Conservation (phyloP, 345 rosid genomes). For the Aurinia saxatilis region DNA sequence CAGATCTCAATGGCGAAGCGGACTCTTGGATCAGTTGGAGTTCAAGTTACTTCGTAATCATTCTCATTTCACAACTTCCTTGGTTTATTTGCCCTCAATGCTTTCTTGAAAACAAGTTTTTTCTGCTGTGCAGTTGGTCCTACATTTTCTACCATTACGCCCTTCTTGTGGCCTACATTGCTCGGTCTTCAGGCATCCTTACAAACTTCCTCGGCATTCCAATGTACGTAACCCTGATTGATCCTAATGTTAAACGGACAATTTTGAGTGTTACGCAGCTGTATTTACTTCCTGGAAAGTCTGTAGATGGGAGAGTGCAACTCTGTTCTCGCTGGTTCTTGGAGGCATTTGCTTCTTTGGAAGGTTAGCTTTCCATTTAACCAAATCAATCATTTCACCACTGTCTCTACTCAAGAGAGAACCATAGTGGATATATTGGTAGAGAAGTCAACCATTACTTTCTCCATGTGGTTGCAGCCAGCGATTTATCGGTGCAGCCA, state of each 20-base stretch:
- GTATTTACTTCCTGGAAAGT: slow-evolving; percentile 16
- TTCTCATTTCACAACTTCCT: slow-evolving; percentile 5
- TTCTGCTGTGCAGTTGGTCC: slow-evolving; percentile 67
- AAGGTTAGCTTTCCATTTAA: slow-evolving; percentile 38
- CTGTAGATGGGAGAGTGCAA: slow-evolving; percentile 91
- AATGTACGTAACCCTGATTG: slow-evolving; percentile 37
- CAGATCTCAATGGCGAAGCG: slow-evolving; percentile 95
- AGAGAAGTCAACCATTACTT: background rate
- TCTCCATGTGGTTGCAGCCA: slow-evolving; percentile 46
- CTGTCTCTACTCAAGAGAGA: background rate
- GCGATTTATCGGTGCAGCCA: slow-evolving; percentile 77
- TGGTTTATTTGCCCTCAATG: background rate
- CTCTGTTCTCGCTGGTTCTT: slow-evolving; percentile 57
- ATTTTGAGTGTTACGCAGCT: background rate
- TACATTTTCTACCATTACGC: slow-evolving; percentile 86
- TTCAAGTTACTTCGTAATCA: slow-evolving; percentile 78
- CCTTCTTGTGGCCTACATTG: slow-evolving; percentile 86
- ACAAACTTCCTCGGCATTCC: slow-evolving; percentile 71
- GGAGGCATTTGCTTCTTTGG: slow-evolving; percentile 92
- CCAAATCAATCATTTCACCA: background rate
- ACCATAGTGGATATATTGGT: background rate
- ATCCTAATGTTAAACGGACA: background rate
- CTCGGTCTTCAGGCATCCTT: slow-evolving; percentile 90
- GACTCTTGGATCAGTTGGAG: slow-evolving; percentile 78
- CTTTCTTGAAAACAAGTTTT: background rate